phyloP scores from a whole-genome alignment of 169 alveolate species.

The Plasmodium cynomolgi region DNA sequence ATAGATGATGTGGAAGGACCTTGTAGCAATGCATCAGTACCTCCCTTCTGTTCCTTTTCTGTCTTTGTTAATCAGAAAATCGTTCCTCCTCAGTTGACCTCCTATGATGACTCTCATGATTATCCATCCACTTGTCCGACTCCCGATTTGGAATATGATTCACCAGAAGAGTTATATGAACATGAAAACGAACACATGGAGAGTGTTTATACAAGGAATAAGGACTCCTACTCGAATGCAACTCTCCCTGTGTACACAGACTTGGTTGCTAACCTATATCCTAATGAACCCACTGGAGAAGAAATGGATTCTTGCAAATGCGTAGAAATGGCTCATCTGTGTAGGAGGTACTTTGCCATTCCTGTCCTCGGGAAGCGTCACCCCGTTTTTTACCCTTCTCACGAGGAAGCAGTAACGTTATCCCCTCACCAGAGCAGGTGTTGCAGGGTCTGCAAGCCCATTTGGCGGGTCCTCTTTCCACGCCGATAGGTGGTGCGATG shows the following conservation, averaged over 20 bases:
- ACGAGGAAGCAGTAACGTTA: conserved; percentile 31
- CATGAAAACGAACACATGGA: not conserved
- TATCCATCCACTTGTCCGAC: conserved; percentile 86
- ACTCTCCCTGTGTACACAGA: conserved; percentile 21
- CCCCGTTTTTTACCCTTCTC: not conserved
- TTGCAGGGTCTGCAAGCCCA: conserved; percentile 39
- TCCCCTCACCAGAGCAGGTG: conserved; percentile 17
- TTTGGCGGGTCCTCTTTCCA: conserved; percentile 34
- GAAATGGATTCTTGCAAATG: conserved; percentile 23
- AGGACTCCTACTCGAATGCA: not conserved
- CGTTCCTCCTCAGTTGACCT: conserved; percentile 88
- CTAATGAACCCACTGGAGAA: not conserved
- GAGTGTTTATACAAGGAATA: not conserved
- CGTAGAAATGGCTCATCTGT: not conserved
- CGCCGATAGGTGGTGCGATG: not conserved
- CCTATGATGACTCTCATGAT: conserved; percentile 85
- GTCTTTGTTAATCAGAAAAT: conserved; percentile 81
- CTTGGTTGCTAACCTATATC: conserved; percentile 10
- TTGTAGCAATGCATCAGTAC: conserved; percentile 84
- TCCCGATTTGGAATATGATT: conserved; percentile 30
- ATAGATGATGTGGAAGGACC: conserved; percentile 84
- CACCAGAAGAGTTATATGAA: conserved; percentile 34
- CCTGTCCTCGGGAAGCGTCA: conserved; percentile 4
- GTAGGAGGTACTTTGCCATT: conserved; percentile 29
- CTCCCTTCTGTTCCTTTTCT: conserved; percentile 91